Percentiles rank a stretch among this genome's conserved stretches.
Conservation (phyloP, 139 green algal species). For the Volvox africanus region DNA sequence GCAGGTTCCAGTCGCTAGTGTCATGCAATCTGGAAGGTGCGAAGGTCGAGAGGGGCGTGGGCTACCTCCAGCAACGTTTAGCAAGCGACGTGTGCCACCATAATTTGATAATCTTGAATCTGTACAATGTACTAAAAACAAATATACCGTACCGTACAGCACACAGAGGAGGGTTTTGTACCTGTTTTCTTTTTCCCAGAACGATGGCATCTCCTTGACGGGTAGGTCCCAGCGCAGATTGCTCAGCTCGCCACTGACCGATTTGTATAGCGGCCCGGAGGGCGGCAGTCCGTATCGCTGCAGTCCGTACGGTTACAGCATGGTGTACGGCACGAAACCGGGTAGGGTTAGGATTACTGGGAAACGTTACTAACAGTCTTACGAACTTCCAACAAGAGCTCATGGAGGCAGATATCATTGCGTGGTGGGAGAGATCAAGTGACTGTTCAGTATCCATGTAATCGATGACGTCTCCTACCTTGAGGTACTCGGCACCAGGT, state of each 20-base stretch:
- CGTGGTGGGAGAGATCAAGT: no score
- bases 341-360: neutral
- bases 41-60: no score
- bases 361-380: neutral
- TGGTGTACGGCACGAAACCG: neutral
- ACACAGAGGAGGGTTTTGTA: neutral
- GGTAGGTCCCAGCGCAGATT: conserved; percentile 74
- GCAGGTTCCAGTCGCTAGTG: conserved; percentile 58
- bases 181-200: conserved; percentile 57
- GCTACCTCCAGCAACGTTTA: no score
- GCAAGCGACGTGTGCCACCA: no score
- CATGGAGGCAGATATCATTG: no score
- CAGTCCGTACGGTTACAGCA: neutral
- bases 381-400: no score
- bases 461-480: conserved; percentile 42
- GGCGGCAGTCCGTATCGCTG: conserved; percentile 54
- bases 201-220: conserved; percentile 52
- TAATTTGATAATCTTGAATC: no score
- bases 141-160: neutral
- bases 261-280: conserved; percentile 77
- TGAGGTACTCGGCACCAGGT: conserved; percentile 68
- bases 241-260: conserved; percentile 67
- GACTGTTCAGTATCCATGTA: no score
- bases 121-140: no score
- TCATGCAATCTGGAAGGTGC: neutral